phyloP scores from a whole-genome alignment of 192 early-diverging fungal species.

The Cetraspora pellucida region DNA sequence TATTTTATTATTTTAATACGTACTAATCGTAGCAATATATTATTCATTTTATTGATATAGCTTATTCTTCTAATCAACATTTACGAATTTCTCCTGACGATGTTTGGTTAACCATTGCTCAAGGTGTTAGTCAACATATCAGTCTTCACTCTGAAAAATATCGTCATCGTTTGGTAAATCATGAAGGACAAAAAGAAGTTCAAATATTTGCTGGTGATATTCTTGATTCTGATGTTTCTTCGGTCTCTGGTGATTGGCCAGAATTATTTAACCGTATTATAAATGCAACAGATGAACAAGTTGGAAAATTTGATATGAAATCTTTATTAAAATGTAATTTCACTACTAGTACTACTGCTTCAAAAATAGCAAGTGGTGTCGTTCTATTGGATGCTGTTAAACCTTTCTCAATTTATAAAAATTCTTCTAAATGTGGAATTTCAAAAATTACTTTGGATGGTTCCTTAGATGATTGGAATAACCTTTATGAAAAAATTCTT shows the following conservation, averaged over 20 bases:
- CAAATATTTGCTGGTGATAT: conserved; percentile 7
- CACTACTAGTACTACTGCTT: background rate
- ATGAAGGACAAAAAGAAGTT: conserved; percentile 9
- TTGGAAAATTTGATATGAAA: conserved; percentile 5
- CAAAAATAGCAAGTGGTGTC: conserved; percentile 14
- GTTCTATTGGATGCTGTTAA: conserved; percentile 11
- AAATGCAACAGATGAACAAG: background rate
- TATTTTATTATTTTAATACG: too few relatives aligned
- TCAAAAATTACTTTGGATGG: conserved; percentile 19
- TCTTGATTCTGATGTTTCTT: background rate
- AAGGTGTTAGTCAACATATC: conserved; percentile 21
- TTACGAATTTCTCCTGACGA: conserved; percentile 3
- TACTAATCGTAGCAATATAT: too few relatives aligned
- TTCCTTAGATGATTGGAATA: conserved; percentile 6
- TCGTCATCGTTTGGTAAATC: background rate
- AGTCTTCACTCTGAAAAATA: conserved; percentile 22
- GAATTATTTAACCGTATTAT: background rate
- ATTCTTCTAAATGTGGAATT: conserved; percentile 25
- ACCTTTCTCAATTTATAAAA: background rate
- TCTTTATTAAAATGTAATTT: conserved; percentile 24
- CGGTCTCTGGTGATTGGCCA: conserved; percentile 9
- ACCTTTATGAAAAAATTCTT: background rate
- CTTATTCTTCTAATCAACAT: conserved; percentile 3
- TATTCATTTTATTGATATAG: too few relatives aligned
- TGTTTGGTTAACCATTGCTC: conserved; percentile 21